A percentile compares a stretch with the other conserved stretches of the same genome.
phyloP scores from a whole-genome alignment of 2,329 filamentous ascomycete species.

The Pseudocercospora pini-densiflorae region DNA sequence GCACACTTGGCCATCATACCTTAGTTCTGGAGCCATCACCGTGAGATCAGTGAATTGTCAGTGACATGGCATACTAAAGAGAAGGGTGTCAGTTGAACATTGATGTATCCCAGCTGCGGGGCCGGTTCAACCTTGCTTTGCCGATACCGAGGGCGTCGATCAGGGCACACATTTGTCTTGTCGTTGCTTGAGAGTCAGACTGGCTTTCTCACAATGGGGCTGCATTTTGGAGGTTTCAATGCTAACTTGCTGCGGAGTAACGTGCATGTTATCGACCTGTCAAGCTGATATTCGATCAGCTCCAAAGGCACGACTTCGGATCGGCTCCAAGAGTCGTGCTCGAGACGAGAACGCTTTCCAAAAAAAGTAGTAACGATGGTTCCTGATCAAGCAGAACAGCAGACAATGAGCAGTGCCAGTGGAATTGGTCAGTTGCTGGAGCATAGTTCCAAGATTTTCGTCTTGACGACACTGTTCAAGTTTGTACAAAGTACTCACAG shows the following conservation, averaged over 20 bases:
- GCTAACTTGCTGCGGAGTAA: neutral
- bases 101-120: slow-evolving; percentile 2
- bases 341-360: neutral
- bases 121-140: neutral
- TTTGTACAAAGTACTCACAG: neutral
- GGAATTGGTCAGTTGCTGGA: neutral
- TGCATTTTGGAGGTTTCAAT: neutral
- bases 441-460: neutral
- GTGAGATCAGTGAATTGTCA: neutral
- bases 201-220: neutral
- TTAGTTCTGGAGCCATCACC: slow-evolving; percentile 51
- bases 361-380: neutral
- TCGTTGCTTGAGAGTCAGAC: neutral
- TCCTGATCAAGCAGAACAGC: neutral
- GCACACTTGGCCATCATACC: slow-evolving; percentile 84
- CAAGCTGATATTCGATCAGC: neutral
- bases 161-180: neutral
- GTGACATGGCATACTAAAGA: neutral
- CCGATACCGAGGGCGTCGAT: neutral
- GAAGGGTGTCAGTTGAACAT: neutral
- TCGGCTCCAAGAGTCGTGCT: neutral
- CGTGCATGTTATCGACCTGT: neutral
- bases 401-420: neutral
- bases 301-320: neutral
- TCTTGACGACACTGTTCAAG: neutral